Conservation (phyloP, 768 basidiomycete genomes). For the Tricholoma sp. region DNA sequence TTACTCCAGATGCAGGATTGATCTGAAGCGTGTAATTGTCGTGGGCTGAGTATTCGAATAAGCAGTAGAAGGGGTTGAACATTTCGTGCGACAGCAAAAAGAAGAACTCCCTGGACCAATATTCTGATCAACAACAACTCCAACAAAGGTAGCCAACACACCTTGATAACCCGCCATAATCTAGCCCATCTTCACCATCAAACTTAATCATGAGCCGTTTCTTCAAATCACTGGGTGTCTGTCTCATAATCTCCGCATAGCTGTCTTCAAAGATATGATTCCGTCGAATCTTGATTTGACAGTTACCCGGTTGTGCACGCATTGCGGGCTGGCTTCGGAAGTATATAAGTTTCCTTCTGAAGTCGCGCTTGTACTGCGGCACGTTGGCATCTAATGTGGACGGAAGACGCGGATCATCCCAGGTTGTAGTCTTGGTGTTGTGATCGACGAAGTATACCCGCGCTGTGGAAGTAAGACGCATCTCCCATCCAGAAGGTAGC, state of each 20-base stretch:
- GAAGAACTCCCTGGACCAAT: slow-evolving; percentile 85
- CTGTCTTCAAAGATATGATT: slow-evolving; percentile 99
- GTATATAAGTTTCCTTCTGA: slow-evolving; percentile 98
- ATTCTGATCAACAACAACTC: not conserved
- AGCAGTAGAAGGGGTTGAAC: slow-evolving; percentile 99
- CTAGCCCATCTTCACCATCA: slow-evolving; percentile 97
- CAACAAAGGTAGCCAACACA: slow-evolving; percentile 20
- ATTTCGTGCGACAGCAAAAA: slow-evolving; percentile 99
- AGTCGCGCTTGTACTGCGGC: slow-evolving; percentile 99
- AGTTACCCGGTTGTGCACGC: slow-evolving; percentile 97
- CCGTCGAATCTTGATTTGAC: slow-evolving; percentile 96
- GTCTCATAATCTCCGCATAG: slow-evolving; percentile 99
- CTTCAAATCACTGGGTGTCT: slow-evolving; percentile 97
- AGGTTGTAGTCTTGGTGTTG: slow-evolving; percentile 99
- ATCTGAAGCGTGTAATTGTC: slow-evolving; percentile 99
- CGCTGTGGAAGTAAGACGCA: slow-evolving; percentile 97
- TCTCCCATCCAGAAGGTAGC: slow-evolving; percentile 98
- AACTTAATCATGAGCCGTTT: slow-evolving; percentile 99
- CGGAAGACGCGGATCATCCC: slow-evolving; percentile 97
- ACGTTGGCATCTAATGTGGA: slow-evolving; percentile 95
- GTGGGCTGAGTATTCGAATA: slow-evolving; percentile 99
- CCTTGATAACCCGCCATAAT: slow-evolving; percentile 98
- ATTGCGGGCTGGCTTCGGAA: slow-evolving; percentile 99
- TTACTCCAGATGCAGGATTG: slow-evolving; percentile 96
- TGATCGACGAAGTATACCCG: slow-evolving; percentile 99